Evolutionary conservation across 345 rosid genomes (phyloP).

Genomic region (Salix caprea): DNA sequence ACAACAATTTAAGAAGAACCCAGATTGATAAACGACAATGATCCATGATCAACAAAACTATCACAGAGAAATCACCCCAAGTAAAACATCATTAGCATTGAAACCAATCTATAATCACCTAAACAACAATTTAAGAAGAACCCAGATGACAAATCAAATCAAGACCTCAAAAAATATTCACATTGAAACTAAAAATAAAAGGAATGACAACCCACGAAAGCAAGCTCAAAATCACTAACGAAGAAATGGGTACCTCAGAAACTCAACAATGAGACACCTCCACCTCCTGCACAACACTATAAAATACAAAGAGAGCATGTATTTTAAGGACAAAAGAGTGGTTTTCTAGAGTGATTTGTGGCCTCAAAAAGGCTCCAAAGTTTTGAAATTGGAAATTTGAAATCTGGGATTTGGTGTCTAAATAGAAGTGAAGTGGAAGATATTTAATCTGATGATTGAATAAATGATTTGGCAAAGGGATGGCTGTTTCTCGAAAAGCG

Average conservation of each 20-base stretch:
- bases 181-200: background rate
- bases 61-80: background rate
- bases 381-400: constrained; percentile 6
- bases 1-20: background rate
- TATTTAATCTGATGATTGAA: background rate
- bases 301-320: background rate
- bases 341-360: background rate
- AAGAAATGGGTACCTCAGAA: constrained; percentile 16
- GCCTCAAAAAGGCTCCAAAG: constrained; percentile 1
- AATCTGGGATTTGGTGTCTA: background rate
- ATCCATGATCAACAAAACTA: background rate
- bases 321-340: background rate
- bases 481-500: constrained; percentile 6
- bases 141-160: background rate
- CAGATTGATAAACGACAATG: background rate
- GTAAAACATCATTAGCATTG: background rate
- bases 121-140: background rate
- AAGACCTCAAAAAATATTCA: background rate
- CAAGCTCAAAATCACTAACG: background rate
- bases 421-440: background rate
- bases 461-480: constrained; percentile 6
- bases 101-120: background rate
- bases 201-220: background rate
- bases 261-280: background rate
- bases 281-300: constrained; percentile 8